Evolutionary conservation across 192 early-diverging fungal genomes (phyloP), one percentile per base, ranked within the genome.

Genomic region (Entrophospora sp.): DNA sequence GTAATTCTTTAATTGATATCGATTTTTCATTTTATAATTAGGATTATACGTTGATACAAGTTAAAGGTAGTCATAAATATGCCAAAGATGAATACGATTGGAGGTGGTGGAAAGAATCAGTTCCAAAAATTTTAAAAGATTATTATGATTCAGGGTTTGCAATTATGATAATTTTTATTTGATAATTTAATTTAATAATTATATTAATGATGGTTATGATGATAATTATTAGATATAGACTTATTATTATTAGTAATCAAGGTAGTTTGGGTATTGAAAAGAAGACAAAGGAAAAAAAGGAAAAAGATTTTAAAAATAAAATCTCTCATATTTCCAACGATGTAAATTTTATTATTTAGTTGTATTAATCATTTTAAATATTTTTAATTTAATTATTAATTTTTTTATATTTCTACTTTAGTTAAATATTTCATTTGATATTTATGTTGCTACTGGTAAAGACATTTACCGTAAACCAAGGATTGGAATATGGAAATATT

Each of bases 241-340:
- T 98, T 32, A 79, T 89, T 1, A 77, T 93, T 12, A 78, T 98
- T 44, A 86, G 86, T 1, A 90, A 90, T 69, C 89, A 91, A 71
- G 79, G 77, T 57, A 84, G 84, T 3, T 61, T 89, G 13, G 75
- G 81, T 13, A 69, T 71, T 10, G 51, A 64, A n/a, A 49, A 48
- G 18, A 44, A 40, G n/a, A 71, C 81, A 32, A 69, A 82, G 18
- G 75, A 74, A 61, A 67, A 52, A 25, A 70, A 52, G 45, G 8
- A 31, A 27, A 73, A 46, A 22, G 56, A 53, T 2, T 84, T 85
- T 64, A 75, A 78, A 25, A 37, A 28, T 34, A 86, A 86, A 60
- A 60, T 78, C 13, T 45, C 68, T 22, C 67, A 68, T 18, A 79
- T 83, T 8, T 12, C 64, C 1, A 31, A 34, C 18, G 52, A 73